phyloP scores from a whole-genome alignment of 176 grass and related monocot species.

The Ensete ventricosum region DNA sequence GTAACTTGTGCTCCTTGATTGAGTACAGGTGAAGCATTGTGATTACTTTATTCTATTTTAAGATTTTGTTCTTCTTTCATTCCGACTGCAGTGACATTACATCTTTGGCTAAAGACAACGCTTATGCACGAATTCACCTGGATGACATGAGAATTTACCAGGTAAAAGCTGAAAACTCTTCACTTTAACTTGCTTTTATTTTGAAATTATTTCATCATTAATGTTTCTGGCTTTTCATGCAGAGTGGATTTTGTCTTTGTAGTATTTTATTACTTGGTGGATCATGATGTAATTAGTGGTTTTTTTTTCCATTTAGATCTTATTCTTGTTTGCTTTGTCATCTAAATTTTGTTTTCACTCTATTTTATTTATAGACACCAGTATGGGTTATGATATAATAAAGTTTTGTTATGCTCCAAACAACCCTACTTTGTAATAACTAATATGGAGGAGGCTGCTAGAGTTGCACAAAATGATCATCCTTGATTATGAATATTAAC shows the following conservation, averaged over 20 bases:
- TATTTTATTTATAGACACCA: neutral
- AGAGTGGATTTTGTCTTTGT: neutral
- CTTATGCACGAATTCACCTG: constrained; percentile 72
- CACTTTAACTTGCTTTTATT: neutral
- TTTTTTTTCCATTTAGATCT: neutral
- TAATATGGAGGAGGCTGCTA: neutral
- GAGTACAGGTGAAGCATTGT: neutral
- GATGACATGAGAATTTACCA: constrained; percentile 93
- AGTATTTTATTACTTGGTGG: neutral
- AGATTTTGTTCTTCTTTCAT: constrained; percentile 2
- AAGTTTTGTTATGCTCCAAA: too few relatives aligned
- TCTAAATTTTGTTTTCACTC: neutral
- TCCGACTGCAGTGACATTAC: constrained; percentile 75
- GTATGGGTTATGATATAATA: neutral
- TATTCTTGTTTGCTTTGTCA: neutral
- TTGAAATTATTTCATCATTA: neutral
- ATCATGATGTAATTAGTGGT: neutral
- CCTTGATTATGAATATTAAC: neutral
- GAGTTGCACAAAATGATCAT: neutral
- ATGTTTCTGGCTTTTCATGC: neutral
- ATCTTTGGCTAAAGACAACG: constrained; percentile 92
- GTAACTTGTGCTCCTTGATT: neutral
- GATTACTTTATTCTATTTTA: neutral
- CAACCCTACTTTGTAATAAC: too few relatives aligned
- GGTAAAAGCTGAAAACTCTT: constrained; percentile 28